Percentiles rank a stretch among this genome's conserved stretches.
Conservation (phyloP, 1,284 basidiomycete genomes). For the Pseudozyma tsukubaensis region DNA sequence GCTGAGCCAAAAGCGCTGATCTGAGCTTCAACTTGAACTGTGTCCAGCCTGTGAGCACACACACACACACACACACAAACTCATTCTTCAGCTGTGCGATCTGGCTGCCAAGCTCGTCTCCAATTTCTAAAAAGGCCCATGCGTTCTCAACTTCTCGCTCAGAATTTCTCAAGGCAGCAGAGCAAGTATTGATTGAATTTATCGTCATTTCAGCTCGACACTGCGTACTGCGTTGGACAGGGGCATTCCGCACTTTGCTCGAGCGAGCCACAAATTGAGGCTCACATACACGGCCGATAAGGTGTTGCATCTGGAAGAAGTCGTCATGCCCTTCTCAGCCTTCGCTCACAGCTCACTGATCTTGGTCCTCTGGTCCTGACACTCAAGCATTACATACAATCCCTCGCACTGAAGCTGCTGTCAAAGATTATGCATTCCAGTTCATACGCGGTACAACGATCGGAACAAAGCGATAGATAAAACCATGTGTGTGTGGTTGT, state of each 20-base stretch:
- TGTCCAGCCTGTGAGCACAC: not conserved
- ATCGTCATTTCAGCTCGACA: not conserved
- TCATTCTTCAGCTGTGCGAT: not conserved
- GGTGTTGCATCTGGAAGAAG: not conserved
- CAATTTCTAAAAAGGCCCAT: constrained; percentile 3
- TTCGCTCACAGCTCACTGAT: not conserved
- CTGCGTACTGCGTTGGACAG: constrained; percentile 5
- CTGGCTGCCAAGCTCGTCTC: constrained; percentile 3
- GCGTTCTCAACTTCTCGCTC: not conserved
- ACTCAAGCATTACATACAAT: not conserved
- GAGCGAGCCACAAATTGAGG: constrained; percentile 1
- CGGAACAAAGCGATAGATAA: not conserved
- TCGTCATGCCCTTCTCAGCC: not conserved
- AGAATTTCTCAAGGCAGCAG: constrained; percentile 1
- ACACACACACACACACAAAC: not conserved
- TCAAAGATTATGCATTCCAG: not conserved
- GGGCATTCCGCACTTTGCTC: constrained; percentile 12
- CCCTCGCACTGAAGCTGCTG: not conserved
- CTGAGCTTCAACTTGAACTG: constrained; percentile 3
- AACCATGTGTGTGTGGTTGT: not conserved
- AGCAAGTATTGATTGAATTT: not conserved
- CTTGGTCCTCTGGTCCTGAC: not conserved
- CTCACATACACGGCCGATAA: constrained; percentile 7
- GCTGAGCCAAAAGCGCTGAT: constrained; percentile 7
- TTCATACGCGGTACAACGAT: not conserved